Percentiles rank a stretch among this genome's conserved stretches.
Conservation (phyloP, 192 early-diverging fungal genomes). For the Thamnidium elegans region DNA sequence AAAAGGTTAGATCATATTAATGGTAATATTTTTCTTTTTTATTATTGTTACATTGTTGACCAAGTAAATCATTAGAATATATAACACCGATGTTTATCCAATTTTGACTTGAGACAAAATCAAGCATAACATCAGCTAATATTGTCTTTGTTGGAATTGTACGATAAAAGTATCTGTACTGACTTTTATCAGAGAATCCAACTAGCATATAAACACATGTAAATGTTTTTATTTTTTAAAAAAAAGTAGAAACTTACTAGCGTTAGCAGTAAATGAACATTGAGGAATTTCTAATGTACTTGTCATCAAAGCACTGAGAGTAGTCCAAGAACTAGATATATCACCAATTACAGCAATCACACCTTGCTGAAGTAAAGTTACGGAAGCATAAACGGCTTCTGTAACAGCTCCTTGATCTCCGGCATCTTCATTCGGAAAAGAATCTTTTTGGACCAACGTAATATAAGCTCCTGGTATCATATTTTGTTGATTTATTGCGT, state of each 20-base stretch:
- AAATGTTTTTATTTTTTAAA: not conserved
- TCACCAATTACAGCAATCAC: constrained; percentile 49
- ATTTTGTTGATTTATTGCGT: constrained; percentile 38
- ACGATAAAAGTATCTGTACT: constrained; percentile 45
- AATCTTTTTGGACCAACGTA: constrained; percentile 44
- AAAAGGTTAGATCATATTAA: not conserved
- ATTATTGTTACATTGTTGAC: constrained; percentile 39
- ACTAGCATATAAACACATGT: constrained; percentile 23
- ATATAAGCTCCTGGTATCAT: constrained; percentile 44
- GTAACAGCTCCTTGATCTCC: constrained; percentile 37
- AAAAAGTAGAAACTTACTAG: constrained; percentile 32
- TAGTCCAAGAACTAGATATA: constrained; percentile 41
- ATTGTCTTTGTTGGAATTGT: constrained; percentile 47
- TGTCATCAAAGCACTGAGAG: constrained; percentile 42
- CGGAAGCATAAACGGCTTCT: constrained; percentile 43
- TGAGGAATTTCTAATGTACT: constrained; percentile 44
- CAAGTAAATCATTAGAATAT: constrained; percentile 39
- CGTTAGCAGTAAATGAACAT: constrained; percentile 45
- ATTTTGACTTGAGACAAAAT: constrained; percentile 38
- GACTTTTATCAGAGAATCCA: constrained; percentile 38
- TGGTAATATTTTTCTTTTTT: not conserved
- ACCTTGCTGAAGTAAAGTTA: constrained; percentile 40
- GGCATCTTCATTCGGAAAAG: constrained; percentile 34
- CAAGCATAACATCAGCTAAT: constrained; percentile 39
- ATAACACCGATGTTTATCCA: constrained; percentile 43